These are phyloP conservation scores for Sergeia podlipaevii DNA, from an alignment of 208 protist genomes.

Conservation along the genomic window DNA sequence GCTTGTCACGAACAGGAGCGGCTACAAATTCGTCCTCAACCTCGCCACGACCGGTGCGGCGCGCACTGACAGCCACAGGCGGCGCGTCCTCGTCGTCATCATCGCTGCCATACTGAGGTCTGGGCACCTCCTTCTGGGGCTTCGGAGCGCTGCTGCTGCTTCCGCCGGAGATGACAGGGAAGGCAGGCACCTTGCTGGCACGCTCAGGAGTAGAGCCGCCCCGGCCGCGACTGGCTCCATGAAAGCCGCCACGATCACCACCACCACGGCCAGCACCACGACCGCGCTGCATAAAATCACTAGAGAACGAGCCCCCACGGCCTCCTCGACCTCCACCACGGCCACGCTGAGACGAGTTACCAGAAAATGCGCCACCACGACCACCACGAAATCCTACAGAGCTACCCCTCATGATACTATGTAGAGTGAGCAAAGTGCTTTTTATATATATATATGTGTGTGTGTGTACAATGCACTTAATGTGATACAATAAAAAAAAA, in stretches of 20 bases:
- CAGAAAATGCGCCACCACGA: too few relatives aligned
- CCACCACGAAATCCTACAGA: too few relatives aligned
- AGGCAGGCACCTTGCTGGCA: slow-evolving; percentile 14
- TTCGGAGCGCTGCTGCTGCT: background rate
- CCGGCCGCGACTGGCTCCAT: slow-evolving; percentile 6
- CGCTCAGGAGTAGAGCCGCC: slow-evolving; percentile 13
- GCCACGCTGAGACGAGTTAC: too few relatives aligned
- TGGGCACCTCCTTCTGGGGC: background rate
- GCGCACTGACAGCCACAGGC: slow-evolving; percentile 28
- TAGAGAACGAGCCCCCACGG: too few relatives aligned
- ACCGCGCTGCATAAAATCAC: background rate
- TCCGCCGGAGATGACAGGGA: slow-evolving; percentile 29
- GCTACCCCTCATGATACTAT: too few relatives aligned
- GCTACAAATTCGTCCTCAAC: slow-evolving; percentile 4
- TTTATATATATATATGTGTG: too few relatives aligned
- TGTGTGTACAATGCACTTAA: too few relatives aligned
- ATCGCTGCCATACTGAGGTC: background rate
- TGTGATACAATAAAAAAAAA: too few relatives aligned
- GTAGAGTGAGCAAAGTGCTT: too few relatives aligned
- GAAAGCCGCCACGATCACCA: slow-evolving; percentile 19
- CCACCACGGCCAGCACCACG: slow-evolving; percentile 6
- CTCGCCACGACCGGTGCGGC: slow-evolving; percentile 7
- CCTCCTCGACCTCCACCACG: too few relatives aligned
- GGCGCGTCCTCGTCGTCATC: slow-evolving; percentile 29
- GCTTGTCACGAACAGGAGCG: too few relatives aligned